Evolutionary conservation across 768 basidiomycete genomes (phyloP).

Genomic region (Lepiota venenata): DNA sequence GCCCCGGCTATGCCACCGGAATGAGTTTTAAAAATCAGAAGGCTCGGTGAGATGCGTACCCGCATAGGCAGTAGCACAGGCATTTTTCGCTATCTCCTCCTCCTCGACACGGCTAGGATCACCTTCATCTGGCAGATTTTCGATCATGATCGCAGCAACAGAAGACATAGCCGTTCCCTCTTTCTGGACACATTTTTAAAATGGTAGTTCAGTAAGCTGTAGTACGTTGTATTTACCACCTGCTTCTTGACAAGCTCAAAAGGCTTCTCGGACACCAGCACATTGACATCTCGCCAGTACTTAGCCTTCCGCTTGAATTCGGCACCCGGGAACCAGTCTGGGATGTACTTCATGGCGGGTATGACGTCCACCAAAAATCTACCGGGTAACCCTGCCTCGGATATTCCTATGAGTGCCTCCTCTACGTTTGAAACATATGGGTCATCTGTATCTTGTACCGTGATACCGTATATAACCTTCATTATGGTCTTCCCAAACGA

Average conservation of each 20-base stretch:
- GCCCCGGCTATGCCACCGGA: neutral
- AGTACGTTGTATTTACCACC: neutral
- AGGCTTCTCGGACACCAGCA: neutral
- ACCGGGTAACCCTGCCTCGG: slow-evolving; percentile 19
- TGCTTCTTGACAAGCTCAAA: slow-evolving; percentile 5
- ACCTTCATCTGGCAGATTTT: slow-evolving; percentile 3
- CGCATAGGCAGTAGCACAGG: slow-evolving; percentile 2
- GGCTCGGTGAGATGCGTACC: neutral
- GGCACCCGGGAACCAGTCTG: slow-evolving; percentile 34
- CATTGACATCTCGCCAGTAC: neutral
- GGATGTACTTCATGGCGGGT: slow-evolving; percentile 25
- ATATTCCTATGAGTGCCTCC: slow-evolving; percentile 21
- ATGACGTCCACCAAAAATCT: slow-evolving; percentile 12
- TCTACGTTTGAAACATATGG: slow-evolving; percentile 31
- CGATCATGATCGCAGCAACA: slow-evolving; percentile 9
- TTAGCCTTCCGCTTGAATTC: slow-evolving; percentile 22
- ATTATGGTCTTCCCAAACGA: slow-evolving; percentile 17
- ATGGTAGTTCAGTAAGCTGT: neutral
- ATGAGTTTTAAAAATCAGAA: neutral
- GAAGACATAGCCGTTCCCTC: slow-evolving; percentile 1
- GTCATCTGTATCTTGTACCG: slow-evolving; percentile 26
- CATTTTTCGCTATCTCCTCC: slow-evolving; percentile 6
- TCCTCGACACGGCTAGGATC: neutral
- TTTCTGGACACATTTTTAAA: neutral
- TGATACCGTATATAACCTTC: slow-evolving; percentile 26